Evolutionary conservation across 1,139 yeast genomes (phyloP), one percentile per base, ranked within the genome.

Genomic region (Trichomonascaceae sp.): DNA sequence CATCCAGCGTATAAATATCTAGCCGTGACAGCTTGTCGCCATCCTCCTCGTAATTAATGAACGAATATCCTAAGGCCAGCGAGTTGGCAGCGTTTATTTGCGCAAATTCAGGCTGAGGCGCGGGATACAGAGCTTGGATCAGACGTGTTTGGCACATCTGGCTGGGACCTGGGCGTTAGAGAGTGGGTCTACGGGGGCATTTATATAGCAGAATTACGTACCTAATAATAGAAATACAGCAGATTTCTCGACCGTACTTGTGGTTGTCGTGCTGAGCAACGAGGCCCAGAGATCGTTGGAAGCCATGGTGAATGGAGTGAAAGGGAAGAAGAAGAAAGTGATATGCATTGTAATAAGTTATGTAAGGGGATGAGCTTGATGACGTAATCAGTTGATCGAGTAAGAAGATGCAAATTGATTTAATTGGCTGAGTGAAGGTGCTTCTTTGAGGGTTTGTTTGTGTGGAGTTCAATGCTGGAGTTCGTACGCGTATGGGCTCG

Each of bases 11-110:
- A 55, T 70, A 71, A 1, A 71, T 55, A 47, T 70, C 68, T 3
- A 71, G 53, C 15, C 70, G 69, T 2, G 72, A 61, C 18, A 70
- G 52, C 12, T 58, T 48, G 39, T 56, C 62, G 53, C 66, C 70
- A 27, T 67, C 65, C n/a, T 69, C 69, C 3, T 59, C 58, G 54
- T 64, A 66, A 47, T 70, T 70, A 7, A 72, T 58, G 55, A 57
- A 73, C 1, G 72, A 63, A 54, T 72, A 74, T 1, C 75, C 76
- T 22, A 72, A 51, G 2, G 69, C 66, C 54, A 67, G 63, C 2
- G 61, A 62, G 47, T 66, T 67, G 1, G 71, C 67, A 2, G 41
- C 4, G 63, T 57, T 30, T 43, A 10, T 19, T 45, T 51, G 19
- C 44, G 53, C 39, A 43, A 43, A 20, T 17, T 43, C 45, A 12